A percentile compares a stretch with the other conserved stretches of the same genome.
Conservation (phyloP, 192 early-diverging fungal species). For the Coemansia sp. region DNA sequence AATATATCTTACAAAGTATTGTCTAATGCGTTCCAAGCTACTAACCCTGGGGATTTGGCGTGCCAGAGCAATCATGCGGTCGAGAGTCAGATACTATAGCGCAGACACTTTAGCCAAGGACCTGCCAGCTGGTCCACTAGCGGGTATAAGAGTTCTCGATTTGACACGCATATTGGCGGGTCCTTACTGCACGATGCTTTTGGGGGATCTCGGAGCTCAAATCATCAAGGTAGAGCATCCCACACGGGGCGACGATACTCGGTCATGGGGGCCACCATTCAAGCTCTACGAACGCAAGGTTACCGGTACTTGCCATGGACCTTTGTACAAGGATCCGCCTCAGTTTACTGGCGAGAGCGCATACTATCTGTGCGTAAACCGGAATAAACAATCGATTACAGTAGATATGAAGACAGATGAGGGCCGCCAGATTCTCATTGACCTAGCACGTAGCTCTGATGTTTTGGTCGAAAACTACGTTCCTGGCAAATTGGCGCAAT, state of each 20-base stretch:
- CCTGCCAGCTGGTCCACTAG: slow-evolving; percentile 54
- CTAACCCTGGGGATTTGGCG: not conserved
- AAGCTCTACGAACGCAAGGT: slow-evolving; percentile 14
- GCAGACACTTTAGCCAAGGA: not conserved
- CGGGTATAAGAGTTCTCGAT: slow-evolving; percentile 72
- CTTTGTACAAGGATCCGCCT: slow-evolving; percentile 26
- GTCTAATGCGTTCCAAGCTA: not conserved
- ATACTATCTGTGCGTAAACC: slow-evolving; percentile 91
- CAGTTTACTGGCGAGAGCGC: slow-evolving; percentile 67
- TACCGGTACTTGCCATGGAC: slow-evolving; percentile 41
- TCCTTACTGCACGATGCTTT: slow-evolving; percentile 78
- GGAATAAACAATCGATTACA: slow-evolving; percentile 91
- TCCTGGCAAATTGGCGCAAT: slow-evolving; percentile 79
- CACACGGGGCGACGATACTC: slow-evolving; percentile 83
- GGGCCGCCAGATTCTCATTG: slow-evolving; percentile 68
- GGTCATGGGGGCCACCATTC: slow-evolving; percentile 81
- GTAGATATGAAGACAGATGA: slow-evolving; percentile 76
- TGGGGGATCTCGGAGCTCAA: slow-evolving; percentile 85
- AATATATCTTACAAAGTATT: not conserved
- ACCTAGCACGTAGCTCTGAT: slow-evolving; percentile 73
- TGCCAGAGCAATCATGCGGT: not conserved
- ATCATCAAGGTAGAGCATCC: slow-evolving; percentile 93
- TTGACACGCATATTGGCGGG: slow-evolving; percentile 78
- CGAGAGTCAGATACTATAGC: not conserved
- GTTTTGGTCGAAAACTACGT: slow-evolving; percentile 93